Percentiles rank a stretch among this genome's conserved stretches.
Evolutionary conservation across 106 monocot genomes (phyloP).

Genomic region (Dactylorhiza incarnata): DNA sequence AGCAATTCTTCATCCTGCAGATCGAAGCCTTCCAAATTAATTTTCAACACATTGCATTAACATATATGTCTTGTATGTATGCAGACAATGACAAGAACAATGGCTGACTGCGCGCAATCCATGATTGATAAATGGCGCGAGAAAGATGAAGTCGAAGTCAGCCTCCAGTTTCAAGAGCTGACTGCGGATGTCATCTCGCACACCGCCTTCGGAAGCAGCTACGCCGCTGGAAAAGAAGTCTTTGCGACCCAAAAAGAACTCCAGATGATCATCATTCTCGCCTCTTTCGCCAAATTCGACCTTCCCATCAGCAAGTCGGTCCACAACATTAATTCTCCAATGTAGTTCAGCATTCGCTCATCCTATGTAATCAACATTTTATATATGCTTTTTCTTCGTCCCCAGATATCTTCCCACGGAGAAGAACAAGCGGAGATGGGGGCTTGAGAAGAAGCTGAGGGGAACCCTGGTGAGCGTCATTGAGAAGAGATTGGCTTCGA

Average conservation of each 20-base stretch:
- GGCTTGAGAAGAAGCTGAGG: conserved; percentile 18
- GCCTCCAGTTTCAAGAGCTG: conserved; percentile 37
- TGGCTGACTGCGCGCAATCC: conserved; percentile 19
- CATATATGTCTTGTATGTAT: too few species aligned
- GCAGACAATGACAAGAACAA: conserved; percentile 30
- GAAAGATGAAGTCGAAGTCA: conserved; percentile 23
- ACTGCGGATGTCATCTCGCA: conserved; percentile 55
- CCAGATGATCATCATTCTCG: conserved; percentile 6
- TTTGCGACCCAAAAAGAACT: conserved; percentile 46
- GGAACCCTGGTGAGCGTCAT: conserved; percentile 30
- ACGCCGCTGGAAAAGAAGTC: conserved; percentile 34
- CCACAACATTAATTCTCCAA: too few species aligned
- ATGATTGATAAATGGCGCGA: conserved; percentile 27
- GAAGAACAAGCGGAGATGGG: conserved; percentile 26
- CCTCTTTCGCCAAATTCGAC: not conserved
- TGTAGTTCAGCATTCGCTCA: too few species aligned
- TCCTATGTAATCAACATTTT: too few species aligned
- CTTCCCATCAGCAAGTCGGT: conserved; percentile 27
- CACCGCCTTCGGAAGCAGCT: conserved; percentile 50
- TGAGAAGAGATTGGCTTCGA: conserved; percentile 15
- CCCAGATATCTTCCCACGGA: conserved; percentile 38
- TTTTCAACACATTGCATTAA: too few species aligned
- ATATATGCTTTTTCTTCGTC: too few species aligned
- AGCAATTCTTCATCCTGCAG: too few species aligned
- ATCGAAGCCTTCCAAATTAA: too few species aligned